Evolutionary conservation across 768 basidiomycete species (phyloP), one percentile per base, ranked within the genome.

Genomic region (Lactifluus hygrophoroides): DNA sequence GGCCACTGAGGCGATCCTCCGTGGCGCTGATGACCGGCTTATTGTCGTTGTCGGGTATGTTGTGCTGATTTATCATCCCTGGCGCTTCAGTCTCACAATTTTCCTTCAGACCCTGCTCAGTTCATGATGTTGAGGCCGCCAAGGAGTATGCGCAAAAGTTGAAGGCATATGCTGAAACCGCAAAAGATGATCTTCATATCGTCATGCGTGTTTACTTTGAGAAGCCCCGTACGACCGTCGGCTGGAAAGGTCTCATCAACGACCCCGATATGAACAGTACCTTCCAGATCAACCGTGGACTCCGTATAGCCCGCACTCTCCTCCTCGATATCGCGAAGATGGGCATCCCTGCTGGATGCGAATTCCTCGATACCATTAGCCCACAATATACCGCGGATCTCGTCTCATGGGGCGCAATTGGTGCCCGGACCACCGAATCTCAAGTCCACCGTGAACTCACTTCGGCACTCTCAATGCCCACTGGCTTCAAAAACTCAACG

Each of bases 121-220:
- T 99, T 2, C 90, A 99, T 73, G 86, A 94, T 68, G 80, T 86
- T 51, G 83, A 88, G 43, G 84, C 90, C 37, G 94, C 92, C 9
- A 69, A 90, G 28, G 90, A 90, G 67, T 96, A 98, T 68, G 95
- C 94, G 28, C 80, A 79, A 54, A 77, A 85, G 50, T 78, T 98
- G 45, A 81, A 79, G 58, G 80, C 75, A 37, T 97, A 97, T 68
- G 89, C 93, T 6, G 86, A 93, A 37, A 72, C 72, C 11, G 83
- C 88, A 45, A 83, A 83, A 67, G 85, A 90, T 11, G 96, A 97
- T 65, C 79, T 99, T 32, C 80, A 88, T 71, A 96, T 99, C 67
- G 78, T 98, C 65, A 98, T 98, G 95, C 86, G 94, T 27, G 93
- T 97, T 65, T 98, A 99, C 77, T 99, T 98, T 68, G 95, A 98